phyloP scores from a whole-genome alignment of 768 basidiomycete species.

The Podaxis sp. region DNA sequence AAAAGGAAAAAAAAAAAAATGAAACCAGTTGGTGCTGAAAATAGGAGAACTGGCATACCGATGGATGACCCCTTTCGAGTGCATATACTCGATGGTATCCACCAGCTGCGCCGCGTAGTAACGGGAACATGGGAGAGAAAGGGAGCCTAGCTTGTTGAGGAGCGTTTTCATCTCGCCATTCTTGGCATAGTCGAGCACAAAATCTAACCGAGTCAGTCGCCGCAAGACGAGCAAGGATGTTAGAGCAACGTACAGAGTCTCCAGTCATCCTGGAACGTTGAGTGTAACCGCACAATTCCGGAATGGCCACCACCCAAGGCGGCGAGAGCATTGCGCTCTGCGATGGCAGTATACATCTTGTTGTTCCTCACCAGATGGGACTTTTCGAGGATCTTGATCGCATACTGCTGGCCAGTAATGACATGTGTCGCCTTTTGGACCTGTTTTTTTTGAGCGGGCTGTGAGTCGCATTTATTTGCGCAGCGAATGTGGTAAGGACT shows the following conservation, averaged over 20 bases:
- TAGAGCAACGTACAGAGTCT: slow-evolving; percentile 68
- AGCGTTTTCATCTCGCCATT: slow-evolving; percentile 80
- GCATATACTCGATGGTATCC: slow-evolving; percentile 89
- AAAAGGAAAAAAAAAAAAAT: not conserved
- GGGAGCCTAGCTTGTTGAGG: slow-evolving; percentile 79
- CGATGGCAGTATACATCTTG: slow-evolving; percentile 73
- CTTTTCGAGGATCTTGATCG: slow-evolving; percentile 68
- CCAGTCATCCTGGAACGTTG: slow-evolving; percentile 84
- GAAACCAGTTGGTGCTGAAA: not conserved
- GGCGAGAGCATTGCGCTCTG: slow-evolving; percentile 79
- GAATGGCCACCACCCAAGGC: slow-evolving; percentile 68
- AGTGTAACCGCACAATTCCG: slow-evolving; percentile 78
- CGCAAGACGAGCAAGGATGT: not conserved
- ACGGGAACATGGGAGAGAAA: slow-evolving; percentile 72
- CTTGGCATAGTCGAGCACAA: slow-evolving; percentile 72
- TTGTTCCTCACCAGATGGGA: slow-evolving; percentile 76
- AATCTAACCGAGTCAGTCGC: slow-evolving; percentile 47
- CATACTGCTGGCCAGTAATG: slow-evolving; percentile 27
- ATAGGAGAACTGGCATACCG: slow-evolving; percentile 33
- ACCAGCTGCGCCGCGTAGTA: slow-evolving; percentile 91
- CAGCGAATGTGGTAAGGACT: slow-evolving; percentile 26
- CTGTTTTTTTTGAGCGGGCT: slow-evolving; percentile 32
- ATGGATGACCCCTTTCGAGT: slow-evolving; percentile 86
- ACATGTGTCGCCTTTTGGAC: slow-evolving; percentile 56
- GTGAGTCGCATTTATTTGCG: not conserved